Evolutionary conservation across 352 stramenopile species (phyloP), one percentile per base, ranked within the genome.

Genomic region (Phytophthora chlamydospora): DNA sequence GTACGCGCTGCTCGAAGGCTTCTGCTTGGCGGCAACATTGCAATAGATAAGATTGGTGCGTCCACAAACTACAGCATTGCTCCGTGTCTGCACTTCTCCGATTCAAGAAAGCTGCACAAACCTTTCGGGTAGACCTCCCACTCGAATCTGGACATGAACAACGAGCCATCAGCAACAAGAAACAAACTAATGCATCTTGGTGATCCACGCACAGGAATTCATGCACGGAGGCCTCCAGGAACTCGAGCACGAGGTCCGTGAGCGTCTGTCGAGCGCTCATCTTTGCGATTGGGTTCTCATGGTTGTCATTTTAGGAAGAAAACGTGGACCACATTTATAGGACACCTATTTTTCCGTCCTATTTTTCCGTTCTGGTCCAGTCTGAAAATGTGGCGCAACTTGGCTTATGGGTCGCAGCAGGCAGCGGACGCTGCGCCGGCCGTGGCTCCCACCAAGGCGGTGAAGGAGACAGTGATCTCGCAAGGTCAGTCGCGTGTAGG

Each of bases 371-470:
- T 6, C 24, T 29, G 24, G 75, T 78, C 69, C 29, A 49, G 12
- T 40, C 40, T 42, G 9, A 66, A 11, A 76, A 76, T 76, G 77
- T 93, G 84, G 84, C 71, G 81, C 0, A 91, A 93, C 76, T 82
- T 93, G 61, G 84, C 84, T 41, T 93, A 93, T 62, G 84, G 84
- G 44, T 93, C 84, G 45, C 81, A 93, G 67, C 76, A 89, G 41
- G 84, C 56, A 48, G 80, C 84, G 40, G 84, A 90, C 8, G 76
- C 81, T 11, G 84, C 76, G 38, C 81, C 84, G n/a, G 72, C 81
- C 44, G 73, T 93, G 38, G 75, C 51, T 8, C 84, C 84, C 14
- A 81, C 69, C 24, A 87, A 83, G 63, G 51, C 62, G 13, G 60
- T 73, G 31, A 81, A 80, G 59, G 79, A 85, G 58, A 78, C 80